Base-by-base conservation (phyloP, 129 eudicot species). In the Escallonia herrerae region DNA sequence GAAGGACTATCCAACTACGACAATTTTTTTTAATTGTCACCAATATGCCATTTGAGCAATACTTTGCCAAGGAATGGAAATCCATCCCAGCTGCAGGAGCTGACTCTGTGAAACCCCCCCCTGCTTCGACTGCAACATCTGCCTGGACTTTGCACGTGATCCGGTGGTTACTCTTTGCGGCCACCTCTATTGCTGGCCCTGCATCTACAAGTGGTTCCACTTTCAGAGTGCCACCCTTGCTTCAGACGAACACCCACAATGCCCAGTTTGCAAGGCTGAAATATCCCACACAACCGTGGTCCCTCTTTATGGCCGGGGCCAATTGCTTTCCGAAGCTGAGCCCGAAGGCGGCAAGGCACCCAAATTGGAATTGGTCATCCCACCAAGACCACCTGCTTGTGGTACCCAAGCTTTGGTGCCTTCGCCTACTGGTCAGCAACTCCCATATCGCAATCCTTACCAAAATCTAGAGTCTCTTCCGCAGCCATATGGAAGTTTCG, bases 101-200 rank as follows among this genome's bases (percentile, higher is more conserved):
- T 56, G 82, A 79, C 22, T 14, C 83, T 10, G 89, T 83, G 48
- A 86, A 51, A 62, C 75, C 22, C 56, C 71, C 8, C 82, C 87
- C 12, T 80, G 82, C 72, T 93, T 93, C 15, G 98, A 93, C 78
- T 93, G 98, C 87, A 93, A 83, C 68, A 93, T 93, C 73, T 93
- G 98, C 77, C 67, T 93, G 8, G 91, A 88, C 69, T 81, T 73
- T 60, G 98, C 86, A 4, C 68, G 69, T n/a, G 98, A 93, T 52
- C 98, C 98, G 7, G 87, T 93, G 7, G 96, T 93, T 43, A 93
- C 96, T 65, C 87, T 93, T 4, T 93, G 98, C 46, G 98, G 98
- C 45, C 98, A 93, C 72, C 91, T 93, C 67, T 93, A 85, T 65
- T 93, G 98, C 66, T 93, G 98, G 98, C 91, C 98, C 2, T 93